Base-by-base conservation (phyloP, 1,284 basidiomycete species). In the Jaminaea rosea region DNA sequence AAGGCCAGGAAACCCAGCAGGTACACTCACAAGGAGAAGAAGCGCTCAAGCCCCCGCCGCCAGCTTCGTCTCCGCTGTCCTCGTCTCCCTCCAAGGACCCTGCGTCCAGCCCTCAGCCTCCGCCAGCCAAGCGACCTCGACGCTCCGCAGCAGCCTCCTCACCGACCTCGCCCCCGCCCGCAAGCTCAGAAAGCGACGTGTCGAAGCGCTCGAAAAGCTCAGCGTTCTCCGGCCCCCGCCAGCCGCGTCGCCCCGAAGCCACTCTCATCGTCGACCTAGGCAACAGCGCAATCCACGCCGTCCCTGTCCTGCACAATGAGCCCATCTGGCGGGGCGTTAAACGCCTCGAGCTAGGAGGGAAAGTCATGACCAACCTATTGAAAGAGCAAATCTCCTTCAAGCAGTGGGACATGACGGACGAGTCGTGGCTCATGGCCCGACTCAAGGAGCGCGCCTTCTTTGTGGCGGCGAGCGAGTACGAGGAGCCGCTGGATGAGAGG, bases 401-500 rank as follows among this genome's bases (percentile, higher is more conserved):
- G 27, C 92, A 97, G 69, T 93, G 88, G 86, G 90, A 96, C 75
- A 89, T 96, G 87, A 90, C 91, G 83, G 90, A 96, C 70, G 87
- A 94, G 76, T 90, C 88, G 0, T 83, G 86, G 75, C 85, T 96
- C 65, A 85, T 94, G 76, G 90, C 91, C 76, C 81, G 87, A 59
- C 85, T 91, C 64, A 91, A 93, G 73, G 88, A 88, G 70, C 76
- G 80, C 11, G 91, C 87, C 71, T 88, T 87, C 74, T 96, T 86
- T 74, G 85, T 94, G 48, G 70, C 68, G 1, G 56, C 59, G 1
- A 26, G 39, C 1, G 53, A n/a, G 13, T 31, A n/a, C 13, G 42
- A 29, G 8, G 52, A 45, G n/a, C 13, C 13, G n/a, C 27, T 44
- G 11, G 27, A 41, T 34, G 28, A 32, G 27, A 39, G 19, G 2